phyloP scores from a whole-genome alignment of 2,329 filamentous ascomycete species.

The Coniochaeta sp. region DNA sequence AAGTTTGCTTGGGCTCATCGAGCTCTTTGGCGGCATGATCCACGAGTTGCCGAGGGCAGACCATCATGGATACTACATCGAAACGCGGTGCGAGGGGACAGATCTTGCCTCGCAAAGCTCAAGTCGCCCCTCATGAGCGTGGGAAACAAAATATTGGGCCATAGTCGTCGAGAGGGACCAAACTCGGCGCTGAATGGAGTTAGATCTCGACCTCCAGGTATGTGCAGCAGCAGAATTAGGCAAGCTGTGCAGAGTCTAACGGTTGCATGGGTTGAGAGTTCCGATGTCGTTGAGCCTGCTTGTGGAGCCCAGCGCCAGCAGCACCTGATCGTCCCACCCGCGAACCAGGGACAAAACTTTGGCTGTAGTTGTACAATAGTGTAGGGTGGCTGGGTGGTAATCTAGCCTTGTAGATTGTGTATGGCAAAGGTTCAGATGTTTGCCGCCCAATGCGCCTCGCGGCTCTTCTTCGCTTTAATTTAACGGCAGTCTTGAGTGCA shows the following conservation, averaged over 20 bases:
- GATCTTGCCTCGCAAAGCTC: neutral
- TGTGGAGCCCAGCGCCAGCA: neutral
- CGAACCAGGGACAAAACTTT: neutral
- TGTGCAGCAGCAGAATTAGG: neutral
- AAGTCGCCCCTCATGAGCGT: neutral
- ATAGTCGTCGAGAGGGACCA: neutral
- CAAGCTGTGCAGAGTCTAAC: neutral
- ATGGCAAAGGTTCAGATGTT: neutral
- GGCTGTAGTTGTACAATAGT: too few relatives aligned
- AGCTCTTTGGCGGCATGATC: too few relatives aligned
- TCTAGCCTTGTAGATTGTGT: neutral
- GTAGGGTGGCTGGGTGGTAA: too few relatives aligned
- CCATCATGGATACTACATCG: neutral
- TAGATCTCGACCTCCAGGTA: neutral
- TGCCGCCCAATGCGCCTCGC: constrained; percentile 2
- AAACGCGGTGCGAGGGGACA: neutral
- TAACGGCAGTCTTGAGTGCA: constrained; percentile 7
- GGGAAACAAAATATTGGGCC: neutral
- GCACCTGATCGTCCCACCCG: neutral
- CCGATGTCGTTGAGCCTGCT: neutral
- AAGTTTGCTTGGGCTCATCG: too few relatives aligned
- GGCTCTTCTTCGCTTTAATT: constrained; percentile 21
- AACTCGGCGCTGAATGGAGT: neutral
- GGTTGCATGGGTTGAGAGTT: neutral
- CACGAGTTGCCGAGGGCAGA: neutral